These are phyloP conservation scores for Tolypocladium tundrense DNA, from an alignment of 2,329 filamentous ascomycete genomes.

Conservation along the genomic window DNA sequence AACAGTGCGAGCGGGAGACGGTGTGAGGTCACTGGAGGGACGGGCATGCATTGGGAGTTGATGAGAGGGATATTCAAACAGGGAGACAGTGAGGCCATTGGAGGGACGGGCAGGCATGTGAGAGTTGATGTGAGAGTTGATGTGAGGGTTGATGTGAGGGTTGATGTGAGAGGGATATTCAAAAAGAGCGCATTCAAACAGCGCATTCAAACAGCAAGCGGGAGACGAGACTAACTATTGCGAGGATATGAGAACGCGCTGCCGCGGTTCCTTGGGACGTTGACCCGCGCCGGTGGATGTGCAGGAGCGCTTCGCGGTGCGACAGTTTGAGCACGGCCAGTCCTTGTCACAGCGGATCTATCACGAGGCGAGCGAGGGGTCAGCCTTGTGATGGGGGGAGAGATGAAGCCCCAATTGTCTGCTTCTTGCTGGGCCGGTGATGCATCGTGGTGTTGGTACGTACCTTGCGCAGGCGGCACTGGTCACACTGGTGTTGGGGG, in stretches of 20 bases:
- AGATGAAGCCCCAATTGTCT: neutral
- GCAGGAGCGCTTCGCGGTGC: constrained; percentile 40
- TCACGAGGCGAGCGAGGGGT: neutral
- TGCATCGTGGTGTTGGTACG: constrained; percentile 6
- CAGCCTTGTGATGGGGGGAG: neutral
- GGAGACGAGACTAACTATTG: constrained; percentile 32
- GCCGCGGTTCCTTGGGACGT: constrained; percentile 42
- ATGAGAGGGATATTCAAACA: no score
- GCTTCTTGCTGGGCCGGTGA: neutral
- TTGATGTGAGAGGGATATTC: neutral
- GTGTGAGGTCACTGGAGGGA: no score
- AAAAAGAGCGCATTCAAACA: constrained; percentile 11
- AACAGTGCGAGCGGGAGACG: no score
- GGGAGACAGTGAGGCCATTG: neutral
- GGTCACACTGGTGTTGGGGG: constrained; percentile 27
- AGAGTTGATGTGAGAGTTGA: no score
- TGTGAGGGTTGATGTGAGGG: neutral
- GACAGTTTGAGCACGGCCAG: constrained; percentile 47
- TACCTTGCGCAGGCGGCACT: constrained; percentile 32
- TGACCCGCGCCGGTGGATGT: constrained; percentile 45
- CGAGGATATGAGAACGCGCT: constrained; percentile 48
- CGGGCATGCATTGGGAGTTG: no score
- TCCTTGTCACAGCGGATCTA: constrained; percentile 51
- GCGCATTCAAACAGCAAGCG: no score
- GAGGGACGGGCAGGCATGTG: neutral